Conservation (phyloP, 1,284 basidiomycete genomes). For the Pisolithus thermaeus region DNA sequence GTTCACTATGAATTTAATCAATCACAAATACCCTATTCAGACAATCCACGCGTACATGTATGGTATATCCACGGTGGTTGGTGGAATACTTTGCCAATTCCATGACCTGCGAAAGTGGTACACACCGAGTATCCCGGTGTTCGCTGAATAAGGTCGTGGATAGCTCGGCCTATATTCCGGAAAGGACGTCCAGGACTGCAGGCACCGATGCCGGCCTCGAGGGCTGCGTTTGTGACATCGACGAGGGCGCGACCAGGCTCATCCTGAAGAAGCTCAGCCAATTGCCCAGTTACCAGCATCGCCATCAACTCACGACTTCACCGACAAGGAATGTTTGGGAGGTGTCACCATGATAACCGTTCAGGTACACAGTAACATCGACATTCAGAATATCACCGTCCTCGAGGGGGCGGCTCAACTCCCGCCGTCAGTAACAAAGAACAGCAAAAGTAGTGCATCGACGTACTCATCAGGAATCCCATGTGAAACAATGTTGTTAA, state of each 20-base stretch:
- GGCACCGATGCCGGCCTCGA: constrained; percentile 65
- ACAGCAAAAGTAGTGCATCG: background rate
- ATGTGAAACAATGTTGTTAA: constrained; percentile 83
- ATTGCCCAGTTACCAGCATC: background rate
- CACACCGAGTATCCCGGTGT: constrained; percentile 57
- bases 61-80: constrained; percentile 83
- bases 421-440: background rate
- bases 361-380: constrained; percentile 72
- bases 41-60: constrained; percentile 39
- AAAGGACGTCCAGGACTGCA: constrained; percentile 78
- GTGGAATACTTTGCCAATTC: constrained; percentile 84
- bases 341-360: constrained; percentile 84
- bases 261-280: constrained; percentile 44
- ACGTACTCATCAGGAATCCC: constrained; percentile 79
- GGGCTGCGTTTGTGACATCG: constrained; percentile 60
- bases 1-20: constrained; percentile 48
- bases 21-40: background rate
- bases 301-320: constrained; percentile 47
- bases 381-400: constrained; percentile 78
- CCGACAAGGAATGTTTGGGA: constrained; percentile 78
- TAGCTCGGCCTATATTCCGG: constrained; percentile 70
- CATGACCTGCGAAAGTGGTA: constrained; percentile 76
- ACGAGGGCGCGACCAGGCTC: constrained; percentile 60
- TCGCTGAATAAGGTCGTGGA: constrained; percentile 50
- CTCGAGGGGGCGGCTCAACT: constrained; percentile 64